Conservation (phyloP, 192 early-diverging fungal species). For the Backusella circina region DNA sequence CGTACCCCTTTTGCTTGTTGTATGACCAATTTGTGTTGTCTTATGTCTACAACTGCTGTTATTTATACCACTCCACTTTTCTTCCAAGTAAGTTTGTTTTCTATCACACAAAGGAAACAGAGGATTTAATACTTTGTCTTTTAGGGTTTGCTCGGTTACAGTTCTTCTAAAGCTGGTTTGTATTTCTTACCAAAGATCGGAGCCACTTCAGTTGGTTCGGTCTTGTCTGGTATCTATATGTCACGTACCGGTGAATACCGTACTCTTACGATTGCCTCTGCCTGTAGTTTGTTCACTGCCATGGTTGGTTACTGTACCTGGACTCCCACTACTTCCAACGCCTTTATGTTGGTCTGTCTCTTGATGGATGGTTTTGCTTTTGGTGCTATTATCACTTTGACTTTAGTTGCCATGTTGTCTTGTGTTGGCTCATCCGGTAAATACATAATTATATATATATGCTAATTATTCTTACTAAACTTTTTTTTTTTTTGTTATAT, state of each 20-base stretch:
- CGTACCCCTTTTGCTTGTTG: conserved; percentile 37
- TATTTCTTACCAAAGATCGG: conserved; percentile 29
- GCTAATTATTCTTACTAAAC: conserved; percentile 43
- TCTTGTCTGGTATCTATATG: conserved; percentile 31
- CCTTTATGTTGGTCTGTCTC: conserved; percentile 44
- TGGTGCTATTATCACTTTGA: conserved; percentile 50
- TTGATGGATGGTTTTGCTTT: conserved; percentile 50
- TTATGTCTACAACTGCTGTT: conserved; percentile 31
- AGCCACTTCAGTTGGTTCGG: conserved; percentile 21
- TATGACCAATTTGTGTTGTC: conserved; percentile 45
- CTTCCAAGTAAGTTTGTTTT: conserved; percentile 26
- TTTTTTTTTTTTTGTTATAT: too few species aligned
- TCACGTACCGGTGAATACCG: conserved; percentile 33
- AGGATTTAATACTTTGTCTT: background rate
- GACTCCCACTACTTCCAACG: conserved; percentile 45
- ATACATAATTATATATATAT: conserved; percentile 22
- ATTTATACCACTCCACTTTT: conserved; percentile 36
- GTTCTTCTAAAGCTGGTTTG: conserved; percentile 24
- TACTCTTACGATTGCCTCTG: conserved; percentile 33
- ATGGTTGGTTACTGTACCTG: conserved; percentile 55
- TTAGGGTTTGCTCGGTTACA: conserved; percentile 23
- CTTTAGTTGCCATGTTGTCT: conserved; percentile 48
- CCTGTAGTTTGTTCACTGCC: conserved; percentile 49
- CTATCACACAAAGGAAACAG: background rate
- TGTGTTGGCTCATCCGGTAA: conserved; percentile 48